Evolutionary conservation across 331 rosid species (phyloP), one percentile per base, ranked within the genome.

Genomic region (Pyracantha coccinea): DNA sequence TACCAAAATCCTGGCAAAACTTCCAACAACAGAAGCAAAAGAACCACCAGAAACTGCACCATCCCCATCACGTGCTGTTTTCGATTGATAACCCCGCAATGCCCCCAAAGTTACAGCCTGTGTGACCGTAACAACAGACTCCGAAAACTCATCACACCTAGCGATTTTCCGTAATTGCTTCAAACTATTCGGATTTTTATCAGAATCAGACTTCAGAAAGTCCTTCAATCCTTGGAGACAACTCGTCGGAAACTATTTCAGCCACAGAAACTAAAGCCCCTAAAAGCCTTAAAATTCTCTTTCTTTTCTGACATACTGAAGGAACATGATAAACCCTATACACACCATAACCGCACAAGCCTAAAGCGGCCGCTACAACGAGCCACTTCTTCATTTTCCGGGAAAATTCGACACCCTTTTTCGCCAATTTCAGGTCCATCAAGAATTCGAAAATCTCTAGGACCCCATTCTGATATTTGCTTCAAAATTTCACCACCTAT

Each of bases 11-110:
- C 89, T 84, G 23, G 97, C 93, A 76, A 91, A 94, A 85, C 92
- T 94, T 83, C 97, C 97, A 50, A 87, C 78, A 16, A 80, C 87
- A 8, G 97, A 90, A 79, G 78, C 93, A 83, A 94, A 91, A 8
- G 89, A 75, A 71, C 52, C 38, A 32, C 38, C 10, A 33, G 10
- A 93, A 66, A 82, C 24, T 5, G 52, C 81, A 60, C 74, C 76
- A n/a, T 64, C 81, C 19, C 55, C 78, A 23, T 27, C 64, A 13
- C 60, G 17, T 33, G 24, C 67, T 41, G 78, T 47, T 32, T 35
- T 50, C 2, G 85, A 69, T 76, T 73, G 85, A 75, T 83, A 84
- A 61, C 88, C 96, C 33, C 75, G 78, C 71, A 90, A 69, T 54
- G 86, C 65, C n/a, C 99, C 99, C 4, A 74, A 28, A 0, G 89